Base-by-base conservation (phyloP, 2,329 filamentous ascomycete genomes). In the Hymenotorrendiella dingleyae region DNA sequence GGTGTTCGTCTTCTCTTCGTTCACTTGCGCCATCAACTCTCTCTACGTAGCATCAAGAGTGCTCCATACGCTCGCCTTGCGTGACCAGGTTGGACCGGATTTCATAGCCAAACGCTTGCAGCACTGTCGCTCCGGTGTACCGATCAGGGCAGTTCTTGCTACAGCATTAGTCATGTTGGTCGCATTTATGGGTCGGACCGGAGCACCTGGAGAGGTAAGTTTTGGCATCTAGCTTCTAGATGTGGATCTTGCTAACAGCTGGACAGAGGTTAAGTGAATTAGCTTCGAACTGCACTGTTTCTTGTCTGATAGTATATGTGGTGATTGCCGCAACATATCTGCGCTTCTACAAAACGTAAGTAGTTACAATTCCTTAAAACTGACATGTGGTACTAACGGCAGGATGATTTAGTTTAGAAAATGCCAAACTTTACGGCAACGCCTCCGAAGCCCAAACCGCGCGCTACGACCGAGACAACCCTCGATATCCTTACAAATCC, bases 321-420 rank as follows among this genome's bases (percentile, higher is more conserved):
- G 59, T 61, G 11, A 65, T 68, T 12, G 67, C 64, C 40, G 64
- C 60, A 17, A 65, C 66, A 0, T 68, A 67, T 53, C 54, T 68
- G 27, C 59, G 47, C 21, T 66, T 66, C 48, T 66, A 60, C 51
- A 57, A 58, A 40, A 63, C 60, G 65, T 67, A 51, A 34, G 52
- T 40, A 28, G n/a, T n/a, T 16, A 12, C 3, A 7, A 21, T 6
- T 42, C 14, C 8, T 30, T 30, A 17, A 10, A 21, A n/a, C 32
- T 34, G 5, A 10, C 2, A 6, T 20, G 24, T n/a, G 8, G 24
- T 8, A n/a, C 24, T 27, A 27, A 27, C 24, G 8, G 24, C n/a
- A n/a, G n/a, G n/a, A n/a, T n/a, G n/a, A n/a, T n/a, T n/a, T n/a
- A 68, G 65, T 8, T 60, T 68, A 3, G 52, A 64, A 45, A 59